Conservation (phyloP, 2,329 filamentous ascomycete genomes). For the Fonsecaea nubica region DNA sequence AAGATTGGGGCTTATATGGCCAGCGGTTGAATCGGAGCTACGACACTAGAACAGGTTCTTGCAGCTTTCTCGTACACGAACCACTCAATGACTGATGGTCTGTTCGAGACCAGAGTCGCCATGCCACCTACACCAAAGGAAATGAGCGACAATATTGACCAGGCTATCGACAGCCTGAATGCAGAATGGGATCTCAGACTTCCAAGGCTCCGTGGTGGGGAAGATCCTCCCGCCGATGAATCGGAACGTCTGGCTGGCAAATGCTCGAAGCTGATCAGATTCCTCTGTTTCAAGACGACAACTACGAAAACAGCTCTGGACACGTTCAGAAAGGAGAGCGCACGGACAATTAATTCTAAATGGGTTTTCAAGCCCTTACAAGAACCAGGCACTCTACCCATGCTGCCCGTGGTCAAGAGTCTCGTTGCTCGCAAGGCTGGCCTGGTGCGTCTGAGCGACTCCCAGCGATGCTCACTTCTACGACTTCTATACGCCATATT, state of each 20-base stretch:
- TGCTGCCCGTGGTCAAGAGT: constrained; percentile 34
- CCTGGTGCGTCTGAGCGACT: constrained; percentile 11
- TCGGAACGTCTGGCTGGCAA: constrained; percentile 35
- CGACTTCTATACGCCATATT: constrained; percentile 43
- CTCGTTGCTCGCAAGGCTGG: constrained; percentile 30
- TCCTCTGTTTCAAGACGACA: constrained; percentile 43
- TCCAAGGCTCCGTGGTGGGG: constrained; percentile 36
- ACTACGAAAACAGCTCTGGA: constrained; percentile 41
- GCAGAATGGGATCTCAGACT: constrained; percentile 46
- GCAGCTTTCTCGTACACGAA: background rate
- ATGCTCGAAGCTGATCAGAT: constrained; percentile 43
- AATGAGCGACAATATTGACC: constrained; percentile 30
- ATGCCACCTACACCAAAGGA: constrained; percentile 31
- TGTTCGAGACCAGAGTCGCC: background rate
- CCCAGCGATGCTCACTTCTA: constrained; percentile 42
- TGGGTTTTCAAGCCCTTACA: constrained; percentile 43
- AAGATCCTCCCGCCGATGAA: constrained; percentile 31
- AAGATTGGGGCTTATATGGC: background rate
- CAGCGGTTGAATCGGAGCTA: background rate
- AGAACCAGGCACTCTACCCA: constrained; percentile 41
- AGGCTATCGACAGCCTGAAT: constrained; percentile 46
- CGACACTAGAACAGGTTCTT: background rate
- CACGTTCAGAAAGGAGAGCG: constrained; percentile 47
- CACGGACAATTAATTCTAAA: constrained; percentile 32
- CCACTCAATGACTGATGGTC: background rate